Conservation (phyloP, 805 yeast species). For the Suhomyces prunicola region DNA sequence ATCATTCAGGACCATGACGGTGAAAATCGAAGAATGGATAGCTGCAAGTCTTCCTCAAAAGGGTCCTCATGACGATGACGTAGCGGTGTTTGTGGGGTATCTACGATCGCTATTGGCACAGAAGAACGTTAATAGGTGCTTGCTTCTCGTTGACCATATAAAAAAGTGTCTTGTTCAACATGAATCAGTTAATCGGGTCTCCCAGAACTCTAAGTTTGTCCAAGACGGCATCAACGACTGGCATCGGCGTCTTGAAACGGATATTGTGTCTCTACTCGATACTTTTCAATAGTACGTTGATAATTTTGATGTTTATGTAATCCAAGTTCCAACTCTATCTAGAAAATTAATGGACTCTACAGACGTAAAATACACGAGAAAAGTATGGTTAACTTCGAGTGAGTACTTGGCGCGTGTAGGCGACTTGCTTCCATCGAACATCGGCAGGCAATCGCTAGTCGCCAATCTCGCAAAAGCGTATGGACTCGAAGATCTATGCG, state of each 20-base stretch:
- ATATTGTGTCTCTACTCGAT: conserved; percentile 4
- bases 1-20: conserved; percentile 7
- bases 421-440: conserved; percentile 53
- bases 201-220: not conserved
- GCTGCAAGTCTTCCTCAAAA: conserved; percentile 22
- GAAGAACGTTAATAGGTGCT: conserved; percentile 14
- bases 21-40: conserved; percentile 26
- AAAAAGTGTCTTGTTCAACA: conserved; percentile 3
- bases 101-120: conserved; percentile 16
- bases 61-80: conserved; percentile 37
- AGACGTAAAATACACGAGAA: conserved; percentile 8
- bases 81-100: conserved; percentile 16
- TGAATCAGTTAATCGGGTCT: conserved; percentile 6
- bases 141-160: conserved; percentile 15
- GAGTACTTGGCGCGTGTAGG: conserved; percentile 15
- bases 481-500: conserved; percentile 26
- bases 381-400: conserved; percentile 21
- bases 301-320: not conserved
- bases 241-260: conserved; percentile 6
- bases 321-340: not conserved
- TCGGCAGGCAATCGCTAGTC: conserved; percentile 47
- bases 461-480: conserved; percentile 41
- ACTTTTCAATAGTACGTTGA: not conserved
- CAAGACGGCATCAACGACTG: conserved; percentile 19
- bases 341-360: not conserved